These are phyloP conservation scores for Anthracocystis panici-leucophaei DNA, from an alignment of 1,284 basidiomycete species.

Conservation along the genomic window DNA sequence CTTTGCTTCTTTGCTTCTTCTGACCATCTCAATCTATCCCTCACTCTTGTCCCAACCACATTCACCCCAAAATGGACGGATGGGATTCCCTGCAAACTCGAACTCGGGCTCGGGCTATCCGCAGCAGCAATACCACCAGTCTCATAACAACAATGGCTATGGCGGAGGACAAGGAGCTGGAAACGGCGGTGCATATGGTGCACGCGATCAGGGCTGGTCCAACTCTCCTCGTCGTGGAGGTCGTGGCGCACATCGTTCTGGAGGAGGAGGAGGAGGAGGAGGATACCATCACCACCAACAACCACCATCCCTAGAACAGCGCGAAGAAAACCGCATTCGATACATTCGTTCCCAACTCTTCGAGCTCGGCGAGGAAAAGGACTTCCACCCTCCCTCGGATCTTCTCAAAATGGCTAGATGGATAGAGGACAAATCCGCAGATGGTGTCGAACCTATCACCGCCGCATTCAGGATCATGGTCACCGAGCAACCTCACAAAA, in stretches of 20 bases:
- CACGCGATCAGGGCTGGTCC: constrained; percentile 39
- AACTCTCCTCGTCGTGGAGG: constrained; percentile 46
- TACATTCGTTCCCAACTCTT: constrained; percentile 52
- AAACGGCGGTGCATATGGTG: constrained; percentile 3
- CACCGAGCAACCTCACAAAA: constrained; percentile 63
- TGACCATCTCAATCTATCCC: background rate
- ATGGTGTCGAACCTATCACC: constrained; percentile 49
- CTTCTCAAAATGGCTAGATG: constrained; percentile 60
- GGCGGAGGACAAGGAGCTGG: background rate
- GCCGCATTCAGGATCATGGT: constrained; percentile 60
- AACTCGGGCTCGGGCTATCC: constrained; percentile 10
- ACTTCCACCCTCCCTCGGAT: constrained; percentile 55
- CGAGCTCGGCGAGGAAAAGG: constrained; percentile 57
- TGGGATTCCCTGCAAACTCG: constrained; percentile 22
- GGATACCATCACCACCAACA: constrained; percentile 26
- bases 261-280: constrained; percentile 24
- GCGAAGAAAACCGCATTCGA: constrained; percentile 44
- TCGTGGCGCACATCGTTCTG: constrained; percentile 21
- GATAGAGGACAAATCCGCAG: constrained; percentile 53
- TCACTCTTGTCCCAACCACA: background rate
- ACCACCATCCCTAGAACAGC: constrained; percentile 40
- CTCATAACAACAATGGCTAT: constrained; percentile 10
- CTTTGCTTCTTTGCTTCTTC: background rate
- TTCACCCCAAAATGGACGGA: constrained; percentile 24
- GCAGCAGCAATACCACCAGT: constrained; percentile 21